Base-by-base conservation (phyloP, 129 eudicot species). In the Calendula officinalis region DNA sequence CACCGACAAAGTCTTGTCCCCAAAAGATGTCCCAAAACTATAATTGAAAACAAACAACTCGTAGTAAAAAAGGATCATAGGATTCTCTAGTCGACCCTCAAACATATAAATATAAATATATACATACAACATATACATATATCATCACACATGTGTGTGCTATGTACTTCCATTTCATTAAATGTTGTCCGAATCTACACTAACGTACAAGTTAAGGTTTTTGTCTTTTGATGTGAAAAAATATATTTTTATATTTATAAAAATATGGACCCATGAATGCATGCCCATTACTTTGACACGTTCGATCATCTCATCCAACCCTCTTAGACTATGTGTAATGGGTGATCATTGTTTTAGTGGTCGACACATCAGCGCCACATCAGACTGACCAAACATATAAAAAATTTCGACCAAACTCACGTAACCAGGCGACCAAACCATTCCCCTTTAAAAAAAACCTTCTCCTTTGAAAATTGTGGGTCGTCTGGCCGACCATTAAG, bases 131-230 rank as follows among this genome's bases (percentile, higher is more conserved):
- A n/a, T 39, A 11, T 40, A 33, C 2, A 52, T 22, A 6, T 6
- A 15, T 35, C 60, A 49, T 4, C 52, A 50, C 34, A 65, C 49
- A 39, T 38, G 40, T 50, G 51, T 52, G 62, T 9, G 32, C 14
- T 39, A 27, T 40, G 9, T 40, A 67, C 58, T 49, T 60, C 34
- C 68, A 48, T 70, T 47, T 59, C 68, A 70, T 70, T 59, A 47
- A 70, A 60, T 70, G 75, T 38, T 70, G 75, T 70, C 68, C 39
- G 45, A 63, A 70, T 70, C 41, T 58, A 15, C 59, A 35, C 58
- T 47, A 70, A 70, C 68, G 75, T 70, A 60, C 68, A 39, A 70
- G 36, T 70, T 59, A 70, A 70, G 75, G 51, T 60, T 70, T 70
- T 49, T 70, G 62, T 70, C 68, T 52, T 60, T 60, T 70, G 61